These are phyloP conservation scores for Phalaenopsis hybrid DNA, from an alignment of 116 monocot genomes.

Conservation along the genomic window DNA sequence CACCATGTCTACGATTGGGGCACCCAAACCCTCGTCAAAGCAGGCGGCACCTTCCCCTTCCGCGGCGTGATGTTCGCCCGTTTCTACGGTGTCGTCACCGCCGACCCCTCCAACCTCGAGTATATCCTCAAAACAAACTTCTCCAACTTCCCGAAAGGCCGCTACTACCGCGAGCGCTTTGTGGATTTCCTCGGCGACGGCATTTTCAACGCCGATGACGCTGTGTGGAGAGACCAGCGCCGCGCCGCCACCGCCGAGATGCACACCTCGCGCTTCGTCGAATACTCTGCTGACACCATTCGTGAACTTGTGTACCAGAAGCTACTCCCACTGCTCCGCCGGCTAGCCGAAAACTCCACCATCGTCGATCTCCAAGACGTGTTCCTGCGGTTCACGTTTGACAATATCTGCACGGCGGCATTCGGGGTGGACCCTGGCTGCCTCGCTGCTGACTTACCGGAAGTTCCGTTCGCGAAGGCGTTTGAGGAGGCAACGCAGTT, in stretches of 20 bases:
- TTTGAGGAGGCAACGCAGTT: slow-evolving; percentile 74
- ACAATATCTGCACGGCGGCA: slow-evolving; percentile 71
- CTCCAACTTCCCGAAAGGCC: slow-evolving; percentile 78
- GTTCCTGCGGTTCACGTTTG: slow-evolving; percentile 82
- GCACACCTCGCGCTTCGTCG: slow-evolving; percentile 50
- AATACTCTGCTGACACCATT: slow-evolving; percentile 37
- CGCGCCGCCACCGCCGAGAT: slow-evolving; percentile 61
- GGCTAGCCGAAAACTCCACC: slow-evolving; percentile 1
- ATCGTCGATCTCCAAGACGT: slow-evolving; percentile 51
- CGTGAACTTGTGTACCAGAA: slow-evolving; percentile 40
- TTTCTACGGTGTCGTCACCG: slow-evolving; percentile 42
- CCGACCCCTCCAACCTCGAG: slow-evolving; percentile 61
- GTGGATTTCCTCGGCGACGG: slow-evolving; percentile 22
- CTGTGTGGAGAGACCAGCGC: slow-evolving; percentile 63
- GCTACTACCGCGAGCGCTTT: neutral
- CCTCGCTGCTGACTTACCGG: slow-evolving; percentile 43
- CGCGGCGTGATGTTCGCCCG: slow-evolving; percentile 63
- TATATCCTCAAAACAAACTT: slow-evolving; percentile 70
- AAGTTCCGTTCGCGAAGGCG: slow-evolving; percentile 57
- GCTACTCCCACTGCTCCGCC: slow-evolving; percentile 38
- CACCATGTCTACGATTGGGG: slow-evolving; percentile 54
- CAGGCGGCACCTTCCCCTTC: slow-evolving; percentile 63
- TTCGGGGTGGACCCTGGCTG: slow-evolving; percentile 78
- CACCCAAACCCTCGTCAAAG: slow-evolving; percentile 24
- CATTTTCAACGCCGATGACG: slow-evolving; percentile 84